Evolutionary conservation across 345 rosid genomes (phyloP), one percentile per base, ranked within the genome.

Genomic region (Geranium rotundifolium): DNA sequence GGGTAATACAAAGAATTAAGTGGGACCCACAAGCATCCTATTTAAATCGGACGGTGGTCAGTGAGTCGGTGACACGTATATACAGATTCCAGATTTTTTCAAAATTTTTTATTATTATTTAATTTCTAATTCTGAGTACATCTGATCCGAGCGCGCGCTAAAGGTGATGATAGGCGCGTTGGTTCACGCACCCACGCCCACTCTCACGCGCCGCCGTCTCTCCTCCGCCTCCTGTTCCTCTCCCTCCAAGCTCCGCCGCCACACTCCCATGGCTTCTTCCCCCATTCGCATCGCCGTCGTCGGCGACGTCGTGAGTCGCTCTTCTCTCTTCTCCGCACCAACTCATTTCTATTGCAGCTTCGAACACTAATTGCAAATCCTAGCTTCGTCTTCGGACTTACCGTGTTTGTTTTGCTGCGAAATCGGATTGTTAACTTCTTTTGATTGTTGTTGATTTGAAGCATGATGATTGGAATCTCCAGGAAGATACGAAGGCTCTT

Each of bases 401-500:
- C 17, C 34, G 19, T n/a, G 7, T 19, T 34, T 14, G 41, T 17
- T 30, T 64, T 8, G 18, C 17, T n/a, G 17, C 2, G 20, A 12
- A 19, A 7, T 56, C 16, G n/a, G 19, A 58, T 6, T 7, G 19
- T 56, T 19, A 34, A 16, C 15, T 49, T 39, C 29, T 64, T n/a
- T 5, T 55, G 62, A 23, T 57, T 8, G n/a, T 16, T 73, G 8
- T 52, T 62, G n/a, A 17, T 9, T 62, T 62, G 71, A 79, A 89
- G 96, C 98, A 86, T 72, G 95, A 85, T 52, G 73, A 74, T 63
- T 91, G 95, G 96, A 67, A 77, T 71, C 76, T 85, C 23, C 81
- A 79, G 66, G 89, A 86, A 73, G 98, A 91, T 73, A 74, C 74
- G 17, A 86, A 81, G 70, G 96, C 96, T 15, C 96, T 91, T 67